A percentile compares a stretch with the other conserved stretches of the same genome.
Evolutionary conservation across 306 rosid genomes (phyloP).

Genomic region (Hippophae rhamnoides): DNA sequence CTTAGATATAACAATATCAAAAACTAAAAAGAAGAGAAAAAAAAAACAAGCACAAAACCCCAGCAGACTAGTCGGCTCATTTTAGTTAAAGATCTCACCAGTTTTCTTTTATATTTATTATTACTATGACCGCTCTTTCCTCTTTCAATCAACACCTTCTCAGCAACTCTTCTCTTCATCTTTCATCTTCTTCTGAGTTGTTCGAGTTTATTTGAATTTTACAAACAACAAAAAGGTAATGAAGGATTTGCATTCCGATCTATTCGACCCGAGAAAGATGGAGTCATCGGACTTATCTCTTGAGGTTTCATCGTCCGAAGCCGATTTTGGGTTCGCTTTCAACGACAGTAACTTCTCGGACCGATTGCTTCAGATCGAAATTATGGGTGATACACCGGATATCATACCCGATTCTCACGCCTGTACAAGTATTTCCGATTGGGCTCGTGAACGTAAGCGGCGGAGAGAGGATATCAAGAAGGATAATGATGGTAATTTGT

Average conservation of each 20-base stretch:
- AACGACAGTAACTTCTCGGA: slow-evolving; percentile 96
- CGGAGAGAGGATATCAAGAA: slow-evolving; percentile 74
- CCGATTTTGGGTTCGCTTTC: slow-evolving; percentile 90
- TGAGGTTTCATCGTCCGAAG: slow-evolving; percentile 42
- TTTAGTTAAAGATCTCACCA: too few relatives aligned
- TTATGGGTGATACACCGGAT: slow-evolving; percentile 48
- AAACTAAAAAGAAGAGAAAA: too few relatives aligned
- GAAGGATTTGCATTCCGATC: slow-evolving; percentile 52
- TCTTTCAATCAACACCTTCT: not conserved
- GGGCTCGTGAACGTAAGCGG: slow-evolving; percentile 92
- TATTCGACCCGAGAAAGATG: slow-evolving; percentile 60
- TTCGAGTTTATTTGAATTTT: not conserved
- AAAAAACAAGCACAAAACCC: too few relatives aligned
- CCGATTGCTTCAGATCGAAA: slow-evolving; percentile 77
- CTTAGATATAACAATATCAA: too few relatives aligned
- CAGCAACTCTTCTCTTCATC: not conserved
- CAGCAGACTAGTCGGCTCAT: too few relatives aligned
- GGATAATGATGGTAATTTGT: slow-evolving; percentile 40
- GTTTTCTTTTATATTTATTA: too few relatives aligned
- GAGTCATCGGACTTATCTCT: slow-evolving; percentile 58
- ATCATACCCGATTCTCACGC: slow-evolving; percentile 42
- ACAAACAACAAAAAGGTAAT: not conserved
- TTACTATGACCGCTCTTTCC: not conserved
- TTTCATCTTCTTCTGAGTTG: not conserved
- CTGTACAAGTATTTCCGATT: slow-evolving; percentile 64